These are phyloP conservation scores for Colletotrichum sp. DNA, from an alignment of 2,329 filamentous ascomycete genomes.

Conservation along the genomic window DNA sequence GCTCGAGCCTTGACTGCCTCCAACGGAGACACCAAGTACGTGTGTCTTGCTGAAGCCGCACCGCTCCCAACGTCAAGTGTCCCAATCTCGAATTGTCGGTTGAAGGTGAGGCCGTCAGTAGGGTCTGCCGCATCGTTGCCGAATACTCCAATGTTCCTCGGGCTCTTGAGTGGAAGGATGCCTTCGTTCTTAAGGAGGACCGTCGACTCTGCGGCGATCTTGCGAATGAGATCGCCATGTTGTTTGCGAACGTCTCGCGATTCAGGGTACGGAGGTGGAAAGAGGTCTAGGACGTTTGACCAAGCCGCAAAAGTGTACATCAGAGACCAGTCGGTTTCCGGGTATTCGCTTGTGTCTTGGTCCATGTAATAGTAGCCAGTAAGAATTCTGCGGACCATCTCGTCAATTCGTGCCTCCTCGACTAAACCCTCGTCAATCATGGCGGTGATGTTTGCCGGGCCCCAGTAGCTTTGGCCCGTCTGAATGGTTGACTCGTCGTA, in stretches of 20 bases:
- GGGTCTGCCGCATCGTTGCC: constrained; percentile 68
- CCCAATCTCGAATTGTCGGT: constrained; percentile 61
- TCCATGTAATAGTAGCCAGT: constrained; percentile 62
- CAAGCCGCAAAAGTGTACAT: neutral
- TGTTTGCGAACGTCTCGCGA: constrained; percentile 58
- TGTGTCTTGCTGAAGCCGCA: constrained; percentile 64
- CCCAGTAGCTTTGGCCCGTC: constrained; percentile 66
- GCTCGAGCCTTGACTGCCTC: constrained; percentile 66
- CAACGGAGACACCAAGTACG: constrained; percentile 69
- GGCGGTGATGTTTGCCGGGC: constrained; percentile 58
- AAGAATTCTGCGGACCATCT: constrained; percentile 70
- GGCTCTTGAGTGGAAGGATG: constrained; percentile 61
- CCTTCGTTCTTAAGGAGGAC: constrained; percentile 71
- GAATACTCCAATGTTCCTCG: constrained; percentile 61
- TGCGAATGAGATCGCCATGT: constrained; percentile 67
- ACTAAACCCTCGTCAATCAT: constrained; percentile 62
- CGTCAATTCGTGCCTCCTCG: constrained; percentile 65
- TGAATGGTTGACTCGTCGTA: constrained; percentile 28
- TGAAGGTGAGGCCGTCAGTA: neutral
- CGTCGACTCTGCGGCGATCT: constrained; percentile 57
- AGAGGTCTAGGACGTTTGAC: neutral
- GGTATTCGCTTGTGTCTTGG: constrained; percentile 52
- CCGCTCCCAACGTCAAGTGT: constrained; percentile 74
- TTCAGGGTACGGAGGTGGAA: constrained; percentile 43
- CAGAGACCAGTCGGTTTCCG: constrained; percentile 33